A percentile compares a stretch with the other conserved stretches of the same genome.
phyloP scores from a whole-genome alignment of 495 filamentous ascomycete species.

The Talaromyces thailandensis region DNA sequence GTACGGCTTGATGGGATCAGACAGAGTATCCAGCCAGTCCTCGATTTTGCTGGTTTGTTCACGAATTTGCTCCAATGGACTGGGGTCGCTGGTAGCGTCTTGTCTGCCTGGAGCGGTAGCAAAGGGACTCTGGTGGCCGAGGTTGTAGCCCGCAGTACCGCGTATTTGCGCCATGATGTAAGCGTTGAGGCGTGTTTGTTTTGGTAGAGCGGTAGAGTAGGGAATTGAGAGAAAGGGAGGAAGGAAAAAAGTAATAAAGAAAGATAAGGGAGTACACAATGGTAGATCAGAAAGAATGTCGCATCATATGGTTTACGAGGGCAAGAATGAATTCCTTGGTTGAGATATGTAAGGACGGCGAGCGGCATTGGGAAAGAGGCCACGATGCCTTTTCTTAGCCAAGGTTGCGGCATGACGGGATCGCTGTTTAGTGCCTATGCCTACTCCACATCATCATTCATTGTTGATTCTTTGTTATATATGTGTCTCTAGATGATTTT shows the following conservation, averaged over 20 bases:
- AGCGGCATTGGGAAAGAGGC: slow-evolving; percentile 3
- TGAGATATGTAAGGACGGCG: not conserved
- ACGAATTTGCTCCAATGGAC: slow-evolving; percentile 83
- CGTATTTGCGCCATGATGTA: slow-evolving; percentile 84
- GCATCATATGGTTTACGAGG: not conserved
- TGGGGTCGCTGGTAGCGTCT: slow-evolving; percentile 62
- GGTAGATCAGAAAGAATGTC: not conserved
- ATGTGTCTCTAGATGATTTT: not conserved
- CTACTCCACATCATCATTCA: not conserved
- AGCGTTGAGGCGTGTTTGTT: not conserved
- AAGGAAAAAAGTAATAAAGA: not conserved
- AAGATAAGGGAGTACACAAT: not conserved
- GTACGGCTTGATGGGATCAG: slow-evolving; percentile 93
- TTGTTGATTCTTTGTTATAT: not conserved
- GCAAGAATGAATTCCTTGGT: not conserved
- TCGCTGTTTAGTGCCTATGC: not conserved
- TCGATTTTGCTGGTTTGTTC: slow-evolving; percentile 98
- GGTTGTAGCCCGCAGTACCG: slow-evolving; percentile 92
- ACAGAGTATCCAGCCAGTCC: slow-evolving; percentile 79
- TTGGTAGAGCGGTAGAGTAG: not conserved
- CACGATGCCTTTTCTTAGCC: slow-evolving; percentile 5
- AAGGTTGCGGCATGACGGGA: not conserved
- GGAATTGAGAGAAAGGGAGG: not conserved
- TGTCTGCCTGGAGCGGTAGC: slow-evolving; percentile 49
- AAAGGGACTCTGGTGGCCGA: slow-evolving; percentile 70